These are phyloP conservation scores for Cercospora nicotianae DNA, from an alignment of 2,329 filamentous ascomycete species.

Conservation along the genomic window DNA sequence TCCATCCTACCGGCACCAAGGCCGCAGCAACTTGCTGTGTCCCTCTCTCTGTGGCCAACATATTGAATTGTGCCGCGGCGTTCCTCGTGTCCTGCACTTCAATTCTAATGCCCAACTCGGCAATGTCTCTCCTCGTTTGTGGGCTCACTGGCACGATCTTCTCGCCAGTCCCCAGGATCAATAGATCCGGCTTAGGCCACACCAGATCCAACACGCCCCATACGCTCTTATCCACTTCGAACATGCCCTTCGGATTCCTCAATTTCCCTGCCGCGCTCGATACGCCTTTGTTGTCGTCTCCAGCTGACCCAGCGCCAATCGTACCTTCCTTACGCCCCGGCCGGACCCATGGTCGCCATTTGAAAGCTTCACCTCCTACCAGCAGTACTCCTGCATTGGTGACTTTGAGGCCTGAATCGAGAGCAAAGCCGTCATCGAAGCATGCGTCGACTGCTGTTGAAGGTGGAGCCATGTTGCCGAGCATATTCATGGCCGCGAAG, in stretches of 20 bases:
- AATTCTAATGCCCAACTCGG: constrained; percentile 75
- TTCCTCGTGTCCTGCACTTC: constrained; percentile 92
- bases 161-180: constrained; percentile 84
- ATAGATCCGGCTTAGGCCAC: constrained; percentile 89
- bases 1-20: constrained; percentile 82
- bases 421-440: constrained; percentile 76
- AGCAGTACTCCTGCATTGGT: constrained; percentile 71
- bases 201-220: constrained; percentile 76
- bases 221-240: constrained; percentile 68
- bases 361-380: constrained; percentile 82
- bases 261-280: constrained; percentile 49
- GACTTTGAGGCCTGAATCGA: constrained; percentile 77
- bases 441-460: constrained; percentile 83
- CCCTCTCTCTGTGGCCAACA: constrained; percentile 91
- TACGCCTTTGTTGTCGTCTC: constrained; percentile 39
- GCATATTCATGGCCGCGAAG: constrained; percentile 74
- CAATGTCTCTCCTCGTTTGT: constrained; percentile 69
- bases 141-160: constrained; percentile 75
- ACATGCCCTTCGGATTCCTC: constrained; percentile 75
- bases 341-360: constrained; percentile 78
- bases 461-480: constrained; percentile 72
- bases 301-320: constrained; percentile 40
- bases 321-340: constrained; percentile 41
- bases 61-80: constrained; percentile 89
- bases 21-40: constrained; percentile 83